Evolutionary conservation across 2,329 filamentous ascomycete species (phyloP).

Genomic region (Colletotrichum gloeosporioides): DNA sequence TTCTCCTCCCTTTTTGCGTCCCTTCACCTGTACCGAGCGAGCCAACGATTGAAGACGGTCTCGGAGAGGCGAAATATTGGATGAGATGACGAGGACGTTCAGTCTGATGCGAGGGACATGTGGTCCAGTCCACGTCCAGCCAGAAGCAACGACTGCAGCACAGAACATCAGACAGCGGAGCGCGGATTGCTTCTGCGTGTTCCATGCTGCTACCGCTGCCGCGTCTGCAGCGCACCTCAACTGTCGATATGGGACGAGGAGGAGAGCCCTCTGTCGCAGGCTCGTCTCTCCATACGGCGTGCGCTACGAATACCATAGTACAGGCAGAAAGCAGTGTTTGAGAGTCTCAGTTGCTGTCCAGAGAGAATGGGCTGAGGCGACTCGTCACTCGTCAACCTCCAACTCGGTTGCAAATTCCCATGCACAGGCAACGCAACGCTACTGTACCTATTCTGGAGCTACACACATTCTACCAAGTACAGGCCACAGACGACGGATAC

Average conservation of each 20-base stretch:
- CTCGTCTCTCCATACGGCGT: neutral
- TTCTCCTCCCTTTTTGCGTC: neutral
- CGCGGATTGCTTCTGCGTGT: neutral
- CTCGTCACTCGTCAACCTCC: slow-evolving; percentile 13
- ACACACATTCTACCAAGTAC: neutral
- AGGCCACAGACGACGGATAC: neutral
- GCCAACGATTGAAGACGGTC: neutral
- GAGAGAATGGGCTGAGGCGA: neutral
- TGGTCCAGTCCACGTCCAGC: no score
- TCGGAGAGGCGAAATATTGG: neutral
- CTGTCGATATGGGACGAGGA: neutral
- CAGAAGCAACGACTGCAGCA: neutral
- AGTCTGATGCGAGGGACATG: neutral
- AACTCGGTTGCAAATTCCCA: slow-evolving; percentile 6
- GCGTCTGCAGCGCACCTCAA: neutral
- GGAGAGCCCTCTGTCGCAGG: neutral
- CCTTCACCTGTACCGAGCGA: neutral
- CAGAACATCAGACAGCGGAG: neutral
- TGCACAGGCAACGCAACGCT: neutral
- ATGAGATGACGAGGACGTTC: neutral
- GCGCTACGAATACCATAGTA: no score
- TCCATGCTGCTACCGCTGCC: neutral
- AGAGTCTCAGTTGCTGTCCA: neutral
- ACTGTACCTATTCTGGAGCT: neutral
- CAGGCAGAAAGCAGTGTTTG: neutral